Conservation (phyloP, 164 flowering plant species). For the Umbilicus rupestris region DNA sequence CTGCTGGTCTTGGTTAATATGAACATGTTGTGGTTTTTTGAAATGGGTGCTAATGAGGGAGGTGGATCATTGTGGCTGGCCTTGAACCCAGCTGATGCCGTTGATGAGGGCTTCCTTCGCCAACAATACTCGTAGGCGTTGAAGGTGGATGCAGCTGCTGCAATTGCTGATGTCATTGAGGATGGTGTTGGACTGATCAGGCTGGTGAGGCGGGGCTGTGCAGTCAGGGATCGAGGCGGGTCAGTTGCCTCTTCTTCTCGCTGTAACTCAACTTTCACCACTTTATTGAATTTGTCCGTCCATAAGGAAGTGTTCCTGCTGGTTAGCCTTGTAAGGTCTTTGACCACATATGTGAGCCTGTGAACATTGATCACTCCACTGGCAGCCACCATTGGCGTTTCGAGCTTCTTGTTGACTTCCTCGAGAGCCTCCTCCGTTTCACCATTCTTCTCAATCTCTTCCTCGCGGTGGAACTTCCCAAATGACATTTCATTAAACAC, state of each 20-base stretch:
- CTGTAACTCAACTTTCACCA: constrained; percentile 12
- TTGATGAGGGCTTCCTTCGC: constrained; percentile 2
- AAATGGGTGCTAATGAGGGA: constrained; percentile 9
- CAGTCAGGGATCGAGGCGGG: constrained; percentile 16
- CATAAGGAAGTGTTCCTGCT: constrained; percentile 29
- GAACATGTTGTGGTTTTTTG: constrained; percentile 2
- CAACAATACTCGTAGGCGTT: constrained; percentile 4
- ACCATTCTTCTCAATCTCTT: neutral
- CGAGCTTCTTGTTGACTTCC: constrained; percentile 1
- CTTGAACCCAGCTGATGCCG: constrained; percentile 23
- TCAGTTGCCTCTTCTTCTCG: constrained; percentile 13
- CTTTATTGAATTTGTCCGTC: constrained; percentile 13
- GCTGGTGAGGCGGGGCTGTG: constrained; percentile 15
- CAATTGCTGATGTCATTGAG: constrained; percentile 9
- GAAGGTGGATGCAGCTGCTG: constrained; percentile 14
- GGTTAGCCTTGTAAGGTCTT: constrained; percentile 28
- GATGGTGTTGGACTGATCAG: constrained; percentile 10
- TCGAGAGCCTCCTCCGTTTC: neutral
- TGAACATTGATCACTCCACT: constrained; percentile 26
- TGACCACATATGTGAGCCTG: constrained; percentile 31
- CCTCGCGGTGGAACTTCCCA: neutral
- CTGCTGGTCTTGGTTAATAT: neutral
- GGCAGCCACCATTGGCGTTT: constrained; percentile 14
- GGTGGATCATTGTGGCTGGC: constrained; percentile 29
- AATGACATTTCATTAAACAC: neutral